Evolutionary conservation across 768 basidiomycete genomes (phyloP), one percentile per base, ranked within the genome.

Genomic region (Phaffia australis): DNA sequence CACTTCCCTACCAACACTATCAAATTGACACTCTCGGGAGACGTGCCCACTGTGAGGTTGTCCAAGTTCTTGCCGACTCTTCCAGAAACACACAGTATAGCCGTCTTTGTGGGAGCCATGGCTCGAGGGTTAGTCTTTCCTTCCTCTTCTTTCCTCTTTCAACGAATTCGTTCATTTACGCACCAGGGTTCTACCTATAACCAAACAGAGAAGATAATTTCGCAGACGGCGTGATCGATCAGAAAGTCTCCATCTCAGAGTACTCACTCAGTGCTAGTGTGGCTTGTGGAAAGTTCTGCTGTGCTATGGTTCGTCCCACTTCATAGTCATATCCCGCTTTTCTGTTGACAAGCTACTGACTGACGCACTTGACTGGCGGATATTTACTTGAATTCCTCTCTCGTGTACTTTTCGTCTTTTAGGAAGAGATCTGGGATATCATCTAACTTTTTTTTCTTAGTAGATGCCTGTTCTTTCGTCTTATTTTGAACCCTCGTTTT

Each of bases 61-160:
- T 90, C 89, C 1, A 80, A 82, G 65, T 97, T 89, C 79, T 79
- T 99, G 55, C 86, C 86, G 0, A 88, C 85, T 0, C 78, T 98
- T 7, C 92, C 93, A 0, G 81, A 86, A 63, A 88, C 89, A 5
- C 90, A 97, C 72, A 86, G 87, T 48, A 79, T 99, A 63, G 92
- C 90, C 21, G 88, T 99, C 63, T 95, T 97, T 72, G 92, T 99
- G 64, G 94, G 94, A 58, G 95, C 94, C 25, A 99, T 99, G 94
- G 94, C 94, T 7, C 81, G 94, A 66, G 94, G 94, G 75, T 78
- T 35, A 60, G 77, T 70, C 16, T 2, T 42, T 42, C 30, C 29
- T 11, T 19, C 46, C 55, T 51, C 47, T 29, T 54, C n/a, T 15
- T 30, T 46, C 0, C 46, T 42, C 23, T 1, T 51, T 3, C 56